These are phyloP conservation scores for Ogataea neopini DNA, from an alignment of 805 yeast genomes.

Conservation along the genomic window DNA sequence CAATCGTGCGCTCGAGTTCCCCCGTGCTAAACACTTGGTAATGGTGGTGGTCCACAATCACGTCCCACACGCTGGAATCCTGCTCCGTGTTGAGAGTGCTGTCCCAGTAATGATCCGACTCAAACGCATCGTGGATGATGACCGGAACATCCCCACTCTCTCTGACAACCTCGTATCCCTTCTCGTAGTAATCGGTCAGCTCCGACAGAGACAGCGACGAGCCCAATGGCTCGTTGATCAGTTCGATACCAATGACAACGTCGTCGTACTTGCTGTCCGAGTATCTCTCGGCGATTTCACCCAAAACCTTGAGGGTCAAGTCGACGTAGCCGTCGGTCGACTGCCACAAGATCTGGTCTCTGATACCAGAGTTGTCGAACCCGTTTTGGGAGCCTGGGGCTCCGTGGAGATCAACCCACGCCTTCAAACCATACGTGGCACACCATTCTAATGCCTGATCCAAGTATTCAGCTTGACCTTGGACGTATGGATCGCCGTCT, in stretches of 20 bases:
- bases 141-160: constrained; percentile 41
- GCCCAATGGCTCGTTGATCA: constrained; percentile 89
- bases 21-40: constrained; percentile 78
- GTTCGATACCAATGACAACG: constrained; percentile 79
- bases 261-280: constrained; percentile 62
- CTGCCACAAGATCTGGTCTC: constrained; percentile 64
- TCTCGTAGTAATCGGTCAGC: constrained; percentile 57
- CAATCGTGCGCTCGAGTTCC: constrained; percentile 59
- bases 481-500: constrained; percentile 79
- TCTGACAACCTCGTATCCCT: constrained; percentile 70
- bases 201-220: constrained; percentile 58
- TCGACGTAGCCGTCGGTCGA: constrained; percentile 43
- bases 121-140: constrained; percentile 80
- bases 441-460: constrained; percentile 83
- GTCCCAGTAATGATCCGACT: constrained; percentile 62
- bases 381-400: constrained; percentile 98
- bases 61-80: constrained; percentile 48
- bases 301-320: constrained; percentile 56
- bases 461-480: constrained; percentile 72
- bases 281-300: constrained; percentile 59
- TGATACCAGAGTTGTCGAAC: constrained; percentile 87
- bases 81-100: constrained; percentile 44
- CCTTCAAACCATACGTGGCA: constrained; percentile 57
- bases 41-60: constrained; percentile 84
- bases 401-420: constrained; percentile 93